Base-by-base conservation (phyloP, 202 grass and related monocot genomes). In the Hordeum pubiflorum region DNA sequence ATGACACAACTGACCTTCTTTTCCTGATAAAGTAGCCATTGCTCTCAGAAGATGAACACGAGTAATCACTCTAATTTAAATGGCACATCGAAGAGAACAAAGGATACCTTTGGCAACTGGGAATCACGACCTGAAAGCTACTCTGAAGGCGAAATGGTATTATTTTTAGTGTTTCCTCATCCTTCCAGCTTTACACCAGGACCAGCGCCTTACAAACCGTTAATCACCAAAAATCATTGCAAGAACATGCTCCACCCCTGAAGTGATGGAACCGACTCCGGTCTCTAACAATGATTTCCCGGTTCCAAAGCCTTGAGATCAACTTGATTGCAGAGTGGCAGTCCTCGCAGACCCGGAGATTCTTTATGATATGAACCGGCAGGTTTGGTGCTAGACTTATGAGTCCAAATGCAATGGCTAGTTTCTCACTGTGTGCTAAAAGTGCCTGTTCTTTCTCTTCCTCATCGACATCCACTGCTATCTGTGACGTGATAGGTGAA, bases 211-310 rank as follows among this genome's bases (percentile, higher is more conserved):
- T 44, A 72, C 11, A 20, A 73, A 72, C 50, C 12, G 38, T 3
- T 41, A 63, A 73, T 85, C 52, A 90, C 86, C 82, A 94, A 83
- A 87, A 94, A 82, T 94, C 86, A 43, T 86, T 82, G 83, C 87
- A 89, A 43, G 87, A 89, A 79, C 87, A 89, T 82, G 12, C 2
- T 43, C 82, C 89, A 1, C 78, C 64, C 69, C 77, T 86, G 72
- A 92, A 92, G 83, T 94, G 92, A 24, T 91, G 89, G 62, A 94
- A 94, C 48, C 84, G 82, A 46, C 84, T 91, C 17, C 87, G 69
- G 60, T 91, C 92, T 80, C 92, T 87, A 40, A 94, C 78, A 17
- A 91, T 82, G 34, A 94, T 85, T 60, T 81, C 77, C 34, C 84
- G 24, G 21, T 83, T 82, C 80, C 85, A 94, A 52, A 87, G 63